Conservation (phyloP, 768 basidiomycete species). For the Calocera cornea region DNA sequence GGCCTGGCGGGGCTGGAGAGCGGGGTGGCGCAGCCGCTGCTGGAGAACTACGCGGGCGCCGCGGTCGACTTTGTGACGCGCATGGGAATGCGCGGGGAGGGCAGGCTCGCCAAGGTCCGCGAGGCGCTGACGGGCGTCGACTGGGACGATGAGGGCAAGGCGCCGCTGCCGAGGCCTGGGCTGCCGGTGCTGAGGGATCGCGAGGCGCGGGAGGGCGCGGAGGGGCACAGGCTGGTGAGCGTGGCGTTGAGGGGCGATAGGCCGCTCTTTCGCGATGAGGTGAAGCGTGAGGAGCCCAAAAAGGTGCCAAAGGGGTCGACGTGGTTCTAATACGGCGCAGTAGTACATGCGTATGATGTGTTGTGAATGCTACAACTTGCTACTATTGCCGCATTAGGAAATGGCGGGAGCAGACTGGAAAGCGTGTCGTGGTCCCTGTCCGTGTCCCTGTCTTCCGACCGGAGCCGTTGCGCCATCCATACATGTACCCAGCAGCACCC, state of each 20-base stretch:
- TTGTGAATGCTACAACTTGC: not conserved
- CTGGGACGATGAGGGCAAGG: not conserved
- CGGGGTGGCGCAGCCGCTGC: not conserved
- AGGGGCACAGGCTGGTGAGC: not conserved
- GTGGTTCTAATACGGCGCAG: too few species aligned
- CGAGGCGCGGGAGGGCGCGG: not conserved
- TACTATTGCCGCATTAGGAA: not conserved
- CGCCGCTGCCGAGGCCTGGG: not conserved
- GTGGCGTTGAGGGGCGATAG: not conserved
- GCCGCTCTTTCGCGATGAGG: not conserved
- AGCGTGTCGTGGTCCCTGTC: too few species aligned
- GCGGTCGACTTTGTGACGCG: not conserved
- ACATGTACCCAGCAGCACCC: too few species aligned
- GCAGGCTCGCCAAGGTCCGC: not conserved
- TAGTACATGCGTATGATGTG: not conserved
- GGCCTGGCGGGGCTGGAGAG: not conserved
- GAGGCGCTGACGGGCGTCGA: not conserved
- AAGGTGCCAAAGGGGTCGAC: too few species aligned
- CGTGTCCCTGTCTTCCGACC: too few species aligned
- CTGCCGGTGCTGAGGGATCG: not conserved
- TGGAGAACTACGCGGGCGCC: not conserved
- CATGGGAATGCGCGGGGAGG: not conserved
- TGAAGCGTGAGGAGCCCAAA: not conserved
- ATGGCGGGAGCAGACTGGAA: too few species aligned
- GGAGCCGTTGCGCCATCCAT: too few species aligned